Evolutionary conservation across 805 yeast species (phyloP), one percentile per base, ranked within the genome.

Genomic region (Saccharomycopsis guyanensis): DNA sequence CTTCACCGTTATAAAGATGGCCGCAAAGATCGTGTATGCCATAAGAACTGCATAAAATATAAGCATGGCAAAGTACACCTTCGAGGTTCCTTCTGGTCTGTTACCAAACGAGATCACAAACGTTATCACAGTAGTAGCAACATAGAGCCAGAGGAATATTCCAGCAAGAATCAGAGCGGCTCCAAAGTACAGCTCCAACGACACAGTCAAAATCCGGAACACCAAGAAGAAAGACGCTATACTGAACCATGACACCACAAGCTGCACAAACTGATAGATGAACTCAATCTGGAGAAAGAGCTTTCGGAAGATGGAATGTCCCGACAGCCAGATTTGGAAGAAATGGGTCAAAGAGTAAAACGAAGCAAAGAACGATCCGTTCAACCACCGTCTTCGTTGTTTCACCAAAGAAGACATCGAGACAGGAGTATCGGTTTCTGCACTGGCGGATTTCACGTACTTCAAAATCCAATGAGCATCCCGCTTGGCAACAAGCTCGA

Each of bases 371-470:
- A 93, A 84, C 0, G 97, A 88, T 46, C 97, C 97, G 62, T 91
- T 91, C 54, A 91, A 74, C 97, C 97, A 93, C 66, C 97, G 78
- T 61, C 97, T 75, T 69, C 97, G 77, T 64, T 91, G 97, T 35
- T 88, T 73, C 27, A 93, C 81, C 53, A 91, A 81, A 58, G 89
- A 96, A 19, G 93, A 80, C 29, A 91, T 73, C 31, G 76, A 70
- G 55, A 85, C 95, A 4, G 97, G 97, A 39, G 89, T 97, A 73
- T 93, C 97, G 3, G 97, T 93, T 54, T 86, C 88, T 0, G 97
- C 97, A 53, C 77, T 77, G 3, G 97, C 95, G 46, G 81, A 75
- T 59, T 84, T 84, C 56, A 91, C 95, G 58, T 88, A 91, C 56
- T 81, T 78, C 56, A 93, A 73, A 18, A 85, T 66, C 86, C 96